Conservation (phyloP, 257 asterid species). For the Salvia hispanica region DNA sequence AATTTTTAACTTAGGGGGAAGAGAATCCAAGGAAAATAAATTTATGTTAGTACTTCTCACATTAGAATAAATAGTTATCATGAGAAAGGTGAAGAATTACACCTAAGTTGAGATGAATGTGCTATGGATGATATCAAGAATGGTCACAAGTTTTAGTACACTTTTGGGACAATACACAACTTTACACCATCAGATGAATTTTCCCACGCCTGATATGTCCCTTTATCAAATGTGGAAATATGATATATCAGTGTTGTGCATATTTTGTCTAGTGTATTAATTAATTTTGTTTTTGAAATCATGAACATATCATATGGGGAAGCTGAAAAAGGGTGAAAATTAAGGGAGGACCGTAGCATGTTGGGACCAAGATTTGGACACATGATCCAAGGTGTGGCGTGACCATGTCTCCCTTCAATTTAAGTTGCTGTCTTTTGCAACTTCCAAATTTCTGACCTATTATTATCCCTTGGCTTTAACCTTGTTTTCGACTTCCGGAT, state of each 20-base stretch:
- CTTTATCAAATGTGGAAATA: conserved; percentile 26
- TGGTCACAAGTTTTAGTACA: conserved; percentile 13
- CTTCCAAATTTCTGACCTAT: conserved; percentile 30
- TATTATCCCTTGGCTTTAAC: conserved; percentile 4
- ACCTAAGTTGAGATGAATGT: background rate
- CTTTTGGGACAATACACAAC: conserved; percentile 14
- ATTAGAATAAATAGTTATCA: conserved; percentile 1
- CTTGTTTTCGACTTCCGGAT: background rate
- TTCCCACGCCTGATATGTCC: conserved; percentile 29
- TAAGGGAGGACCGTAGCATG: conserved; percentile 38
- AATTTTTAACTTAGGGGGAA: background rate
- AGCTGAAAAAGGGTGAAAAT: conserved; percentile 21
- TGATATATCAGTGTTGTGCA: conserved; percentile 6
- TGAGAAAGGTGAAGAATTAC: conserved; percentile 4
- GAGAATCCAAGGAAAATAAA: conserved; percentile 13
- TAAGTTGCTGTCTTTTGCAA: conserved; percentile 39
- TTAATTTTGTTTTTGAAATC: conserved; percentile 17
- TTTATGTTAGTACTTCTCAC: background rate
- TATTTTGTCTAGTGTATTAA: background rate
- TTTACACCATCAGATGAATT: conserved; percentile 19
- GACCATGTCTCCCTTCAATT: conserved; percentile 49
- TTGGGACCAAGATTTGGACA: conserved; percentile 81
- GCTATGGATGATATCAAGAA: conserved; percentile 15
- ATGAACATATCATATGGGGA: conserved; percentile 42
- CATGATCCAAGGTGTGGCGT: conserved; percentile 86